Conservation (phyloP, 208 protist genomes). For the Wallacemonas sp. region DNA sequence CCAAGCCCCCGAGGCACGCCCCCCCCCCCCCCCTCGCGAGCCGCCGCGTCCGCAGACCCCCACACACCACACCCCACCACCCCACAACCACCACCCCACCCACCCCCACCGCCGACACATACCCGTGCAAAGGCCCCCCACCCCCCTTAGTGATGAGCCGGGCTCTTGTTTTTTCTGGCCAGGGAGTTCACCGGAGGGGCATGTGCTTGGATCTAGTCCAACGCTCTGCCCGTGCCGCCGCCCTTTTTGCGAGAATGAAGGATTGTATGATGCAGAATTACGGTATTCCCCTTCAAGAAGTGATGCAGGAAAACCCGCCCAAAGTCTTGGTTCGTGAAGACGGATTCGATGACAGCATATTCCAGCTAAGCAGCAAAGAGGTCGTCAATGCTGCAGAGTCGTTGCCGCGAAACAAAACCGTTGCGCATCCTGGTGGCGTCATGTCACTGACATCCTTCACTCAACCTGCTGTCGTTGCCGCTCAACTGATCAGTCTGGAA, state of each 20-base stretch:
- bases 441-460: constrained; percentile 79
- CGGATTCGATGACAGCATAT: constrained; percentile 49
- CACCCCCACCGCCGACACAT: background rate
- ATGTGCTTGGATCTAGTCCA: constrained; percentile 72
- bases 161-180: constrained; percentile 80
- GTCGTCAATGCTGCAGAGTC: constrained; percentile 58
- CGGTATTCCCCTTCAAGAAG: constrained; percentile 65
- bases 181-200: constrained; percentile 71
- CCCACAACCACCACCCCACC: background rate
- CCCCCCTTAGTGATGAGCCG: constrained; percentile 2
- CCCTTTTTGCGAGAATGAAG: constrained; percentile 73
- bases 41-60: background rate
- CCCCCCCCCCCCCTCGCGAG: background rate
- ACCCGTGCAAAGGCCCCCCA: background rate
- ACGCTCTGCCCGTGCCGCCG: constrained; percentile 27
- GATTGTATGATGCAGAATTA: constrained; percentile 72
- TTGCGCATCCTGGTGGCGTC: constrained; percentile 65
- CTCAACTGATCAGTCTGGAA: constrained; percentile 62
- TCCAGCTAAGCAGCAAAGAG: constrained; percentile 34
- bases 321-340: constrained; percentile 42
- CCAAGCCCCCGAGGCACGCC: too few species aligned
- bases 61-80: background rate
- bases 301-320: constrained; percentile 77
- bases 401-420: constrained; percentile 19
- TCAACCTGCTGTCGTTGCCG: constrained; percentile 78